Base-by-base conservation (phyloP, 139 green algal species). In the Micromonas pusilla region DNA sequence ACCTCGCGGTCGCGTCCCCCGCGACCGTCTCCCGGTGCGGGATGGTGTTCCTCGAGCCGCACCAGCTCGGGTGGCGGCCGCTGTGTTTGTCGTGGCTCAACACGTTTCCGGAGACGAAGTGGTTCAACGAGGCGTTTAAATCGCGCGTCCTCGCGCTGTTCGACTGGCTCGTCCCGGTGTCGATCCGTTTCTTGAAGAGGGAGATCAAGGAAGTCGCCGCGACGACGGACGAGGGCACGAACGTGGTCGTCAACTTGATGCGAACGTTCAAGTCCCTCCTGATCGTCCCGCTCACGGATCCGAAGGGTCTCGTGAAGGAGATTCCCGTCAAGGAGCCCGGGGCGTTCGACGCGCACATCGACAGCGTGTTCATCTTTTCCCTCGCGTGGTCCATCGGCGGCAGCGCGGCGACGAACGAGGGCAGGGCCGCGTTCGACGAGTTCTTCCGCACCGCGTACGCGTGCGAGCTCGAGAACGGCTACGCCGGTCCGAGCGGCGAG, bases 191-290 rank as follows among this genome's bases (percentile, higher is more conserved):
- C 63, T 6, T 84, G 34, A 75, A 81, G 21, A 32, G 38, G 3
- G 79, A 82, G 64, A 39, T 87, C 25, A 76, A 82, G 65, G 89
- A 93, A 82, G 77, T 80, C 1, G 72, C 83, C 0, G 85, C 85
- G 21, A 91, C 89, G 28, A 57, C 45, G 16, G 9, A 57, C 45
- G 66, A 88, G 72, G 86, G 90, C 79, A 80, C 79, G 52, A 89
- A 92, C 74, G 70, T 90, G 16, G 87, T 86, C 2, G 71, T 33
- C n/a, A 83, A 84, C 0, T 82, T 89, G 37, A 88, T 90, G 88
- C 80, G 84, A 53, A 82, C 73, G 45, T 85, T 92, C 52, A 82
- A 78, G 25, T 52, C 77, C 4, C 72, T 85, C 5, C 23, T 73
- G 13, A 79, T 75, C 5, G 63, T 63, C 28, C 81, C 89, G 63